Base-by-base conservation (phyloP, 805 yeast species). In the Cyberlindnera mrakii region DNA sequence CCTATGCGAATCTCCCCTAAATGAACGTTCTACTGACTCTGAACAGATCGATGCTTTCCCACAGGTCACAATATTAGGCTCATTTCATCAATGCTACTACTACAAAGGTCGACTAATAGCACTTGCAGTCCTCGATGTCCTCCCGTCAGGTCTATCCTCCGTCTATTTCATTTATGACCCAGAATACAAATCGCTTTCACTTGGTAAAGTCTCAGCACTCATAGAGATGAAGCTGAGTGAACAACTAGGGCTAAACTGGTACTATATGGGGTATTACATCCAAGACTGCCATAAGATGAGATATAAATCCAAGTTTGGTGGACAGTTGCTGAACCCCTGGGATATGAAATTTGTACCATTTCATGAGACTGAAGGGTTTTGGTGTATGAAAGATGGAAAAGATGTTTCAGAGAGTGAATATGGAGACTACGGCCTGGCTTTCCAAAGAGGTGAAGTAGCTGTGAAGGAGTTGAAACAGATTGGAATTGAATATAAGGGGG, bases 121-220 rank as follows among this genome's bases (percentile, higher is more conserved):
- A 1, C 64, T 89, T 30, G 85, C 85, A 0, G 86, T 89, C 1
- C 56, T 84, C 27, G 97, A 89, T 60, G 65, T 89, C 17, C 60
- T 90, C 30, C 95, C 96, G 0, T 61, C 76, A 20, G 83, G 86
- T 0, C 60, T 90, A 0, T 87, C 96, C 0, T 80, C 95, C 0
- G 90, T 90, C 1, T 89, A 90, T 59, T 85, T 90, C 58, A 78
- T 89, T 11, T 87, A 93, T 85, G 90, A 88, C 57, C 93, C 95
- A 0, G 90, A 80, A 42, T 82, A 71, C 56, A 79, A 81, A 5
- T 70, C 76, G 40, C 64, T 80, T 51, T 82, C 86, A 0, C 60
- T 89, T 27, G 97, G 97, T 0, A 86, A 86, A 20, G 58, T 89
- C 2, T 80, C 89, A 47, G 91, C 86, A 0, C 54, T 88, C 23